A percentile compares a stretch with the other conserved stretches of the same genome.
phyloP scores from a whole-genome alignment of 345 rosid species.

The Citrus medica region DNA sequence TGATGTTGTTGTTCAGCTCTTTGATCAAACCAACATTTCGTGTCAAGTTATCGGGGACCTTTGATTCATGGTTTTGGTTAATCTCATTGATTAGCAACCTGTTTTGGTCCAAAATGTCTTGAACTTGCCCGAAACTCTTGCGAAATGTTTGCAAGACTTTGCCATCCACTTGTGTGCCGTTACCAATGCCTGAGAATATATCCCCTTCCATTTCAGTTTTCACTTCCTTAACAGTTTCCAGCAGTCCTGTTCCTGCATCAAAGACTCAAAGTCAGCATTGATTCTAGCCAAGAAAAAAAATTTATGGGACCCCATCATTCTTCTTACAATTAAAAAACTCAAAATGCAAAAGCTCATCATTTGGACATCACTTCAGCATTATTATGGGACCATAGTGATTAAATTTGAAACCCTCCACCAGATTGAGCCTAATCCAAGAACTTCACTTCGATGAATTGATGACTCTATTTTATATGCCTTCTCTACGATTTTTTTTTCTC shows the following conservation, averaged over 20 bases:
- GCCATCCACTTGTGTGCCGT: slow-evolving; percentile 54
- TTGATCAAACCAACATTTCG: slow-evolving; percentile 77
- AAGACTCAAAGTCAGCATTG: background rate
- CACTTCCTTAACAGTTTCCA: background rate
- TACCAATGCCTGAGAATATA: slow-evolving; percentile 52
- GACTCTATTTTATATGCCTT: background rate
- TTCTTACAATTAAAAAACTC: background rate
- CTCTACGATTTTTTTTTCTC: no score
- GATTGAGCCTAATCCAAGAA: background rate
- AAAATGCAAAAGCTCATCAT: background rate
- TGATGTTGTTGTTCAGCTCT: slow-evolving; percentile 87
- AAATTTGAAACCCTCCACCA: background rate
- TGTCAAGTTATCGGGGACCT: slow-evolving; percentile 68
- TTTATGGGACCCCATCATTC: background rate
- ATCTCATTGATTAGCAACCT: slow-evolving; percentile 79
- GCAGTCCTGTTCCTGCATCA: slow-evolving; percentile 8
- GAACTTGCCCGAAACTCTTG: slow-evolving; percentile 78
- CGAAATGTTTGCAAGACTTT: slow-evolving; percentile 68
- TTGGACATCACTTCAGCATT: background rate
- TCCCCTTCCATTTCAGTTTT: slow-evolving; percentile 69
- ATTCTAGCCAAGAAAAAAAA: background rate
- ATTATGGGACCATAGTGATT: background rate
- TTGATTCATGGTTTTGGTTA: slow-evolving; percentile 85
- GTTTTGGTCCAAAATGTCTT: slow-evolving; percentile 77
- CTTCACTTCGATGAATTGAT: background rate